These are phyloP conservation scores for Populus simonii DNA, from an alignment of 345 rosid species.

Conservation along the genomic window DNA sequence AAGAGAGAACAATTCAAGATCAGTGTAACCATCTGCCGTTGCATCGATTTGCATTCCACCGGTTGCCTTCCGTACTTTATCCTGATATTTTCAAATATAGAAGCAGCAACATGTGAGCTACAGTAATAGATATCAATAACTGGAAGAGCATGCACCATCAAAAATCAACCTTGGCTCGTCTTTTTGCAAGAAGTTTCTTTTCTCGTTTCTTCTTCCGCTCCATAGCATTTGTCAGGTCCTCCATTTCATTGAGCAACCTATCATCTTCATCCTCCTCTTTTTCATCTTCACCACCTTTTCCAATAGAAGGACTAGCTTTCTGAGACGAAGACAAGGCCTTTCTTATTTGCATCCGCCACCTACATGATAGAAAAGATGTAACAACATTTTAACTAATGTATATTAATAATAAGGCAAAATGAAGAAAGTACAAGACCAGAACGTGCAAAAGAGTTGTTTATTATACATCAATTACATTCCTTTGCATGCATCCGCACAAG, in stretches of 20 bases:
- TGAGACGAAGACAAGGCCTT: constrained; percentile 70
- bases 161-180: constrained; percentile 67
- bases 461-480: not conserved
- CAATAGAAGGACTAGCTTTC: constrained; percentile 42
- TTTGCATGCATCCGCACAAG: not conserved
- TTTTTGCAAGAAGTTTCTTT: constrained; percentile 70
- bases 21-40: constrained; percentile 74
- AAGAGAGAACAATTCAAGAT: constrained; percentile 83
- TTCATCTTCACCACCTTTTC: constrained; percentile 38
- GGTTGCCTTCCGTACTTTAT: constrained; percentile 72
- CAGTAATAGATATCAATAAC: not conserved
- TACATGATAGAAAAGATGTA: constrained; percentile 21
- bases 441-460: not conserved
- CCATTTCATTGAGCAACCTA: constrained; percentile 87
- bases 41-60: constrained; percentile 69
- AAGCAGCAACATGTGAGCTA: not conserved
- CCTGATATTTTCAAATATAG: constrained; percentile 44
- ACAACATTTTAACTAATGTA: not conserved
- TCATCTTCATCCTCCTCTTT: constrained; percentile 72
- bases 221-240: constrained; percentile 68
- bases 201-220: constrained; percentile 77
- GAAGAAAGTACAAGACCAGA: not conserved
- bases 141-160: no score
- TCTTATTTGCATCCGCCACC: constrained; percentile 85
- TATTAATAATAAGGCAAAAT: not conserved